Evolutionary conservation across 768 basidiomycete genomes (phyloP).

Genomic region (Podaxis sp.): DNA sequence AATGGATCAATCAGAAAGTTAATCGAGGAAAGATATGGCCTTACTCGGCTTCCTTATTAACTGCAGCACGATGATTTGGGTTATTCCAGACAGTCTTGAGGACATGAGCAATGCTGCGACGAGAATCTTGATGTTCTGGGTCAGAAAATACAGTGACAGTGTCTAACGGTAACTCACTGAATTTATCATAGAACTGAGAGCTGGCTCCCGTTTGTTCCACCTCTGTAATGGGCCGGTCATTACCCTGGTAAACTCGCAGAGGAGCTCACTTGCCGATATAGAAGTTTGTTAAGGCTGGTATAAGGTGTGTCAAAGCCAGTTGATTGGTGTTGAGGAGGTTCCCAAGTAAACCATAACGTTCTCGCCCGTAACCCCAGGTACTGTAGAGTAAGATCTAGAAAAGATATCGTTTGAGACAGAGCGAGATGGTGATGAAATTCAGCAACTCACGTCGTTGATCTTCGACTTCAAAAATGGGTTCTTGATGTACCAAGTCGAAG

Average conservation of each 20-base stretch:
- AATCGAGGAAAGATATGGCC: slow-evolving; percentile 9
- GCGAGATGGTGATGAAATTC: background rate
- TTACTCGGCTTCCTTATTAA: slow-evolving; percentile 77
- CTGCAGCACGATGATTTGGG: slow-evolving; percentile 81
- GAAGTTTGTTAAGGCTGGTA: slow-evolving; percentile 89
- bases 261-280: slow-evolving; percentile 71
- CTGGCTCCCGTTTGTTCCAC: slow-evolving; percentile 97
- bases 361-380: slow-evolving; percentile 63
- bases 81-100: slow-evolving; percentile 93
- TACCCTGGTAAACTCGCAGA: background rate
- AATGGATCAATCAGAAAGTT: background rate
- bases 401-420: slow-evolving; percentile 6
- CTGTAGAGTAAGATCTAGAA: slow-evolving; percentile 72
- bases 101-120: slow-evolving; percentile 84
- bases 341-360: slow-evolving; percentile 73
- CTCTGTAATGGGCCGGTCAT: slow-evolving; percentile 47
- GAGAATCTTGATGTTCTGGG: slow-evolving; percentile 23
- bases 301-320: slow-evolving; percentile 82
- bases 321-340: slow-evolving; percentile 82
- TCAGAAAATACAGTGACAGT: background rate
- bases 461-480: slow-evolving; percentile 97
- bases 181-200: slow-evolving; percentile 99
- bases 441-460: slow-evolving; percentile 75
- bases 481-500: slow-evolving; percentile 97
- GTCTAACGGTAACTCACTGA: slow-evolving; percentile 53